Percentiles rank a stretch among this genome's conserved stretches.
phyloP scores from a whole-genome alignment of 73 alveolate species.

The Stentor coeruleus region DNA sequence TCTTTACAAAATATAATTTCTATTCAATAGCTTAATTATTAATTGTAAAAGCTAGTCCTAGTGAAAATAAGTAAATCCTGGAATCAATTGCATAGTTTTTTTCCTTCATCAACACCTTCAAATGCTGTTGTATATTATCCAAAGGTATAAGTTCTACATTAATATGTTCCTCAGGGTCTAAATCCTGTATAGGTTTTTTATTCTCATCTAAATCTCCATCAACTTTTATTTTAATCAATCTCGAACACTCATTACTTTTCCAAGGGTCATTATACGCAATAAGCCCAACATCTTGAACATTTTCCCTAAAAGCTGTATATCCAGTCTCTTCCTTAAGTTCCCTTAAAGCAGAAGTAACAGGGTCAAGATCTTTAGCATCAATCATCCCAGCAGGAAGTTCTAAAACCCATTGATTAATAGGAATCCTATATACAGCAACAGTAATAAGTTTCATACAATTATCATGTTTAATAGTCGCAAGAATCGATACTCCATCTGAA shows the following conservation, averaged over 20 bases:
- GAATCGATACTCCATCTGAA: conserved; percentile 4
- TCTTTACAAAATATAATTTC: no score
- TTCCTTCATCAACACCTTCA: conserved; percentile 20
- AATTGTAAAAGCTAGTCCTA: conserved; percentile 29
- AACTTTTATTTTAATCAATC: conserved; percentile 23
- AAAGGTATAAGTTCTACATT: conserved; percentile 21
- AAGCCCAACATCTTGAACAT: conserved; percentile 36
- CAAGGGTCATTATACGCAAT: conserved; percentile 68
- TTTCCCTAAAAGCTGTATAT: conserved; percentile 49
- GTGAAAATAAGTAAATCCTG: conserved; percentile 28
- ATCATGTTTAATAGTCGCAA: neutral
- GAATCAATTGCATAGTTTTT: conserved; percentile 24
- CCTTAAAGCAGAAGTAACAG: conserved; percentile 46
- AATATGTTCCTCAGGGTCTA: conserved; percentile 34
- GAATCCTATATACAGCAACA: conserved; percentile 48
- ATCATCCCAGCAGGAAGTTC: conserved; percentile 78
- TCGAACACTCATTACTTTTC: conserved; percentile 57
- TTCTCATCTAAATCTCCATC: conserved; percentile 25
- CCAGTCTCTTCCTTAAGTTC: conserved; percentile 84
- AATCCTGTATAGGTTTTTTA: conserved; percentile 13
- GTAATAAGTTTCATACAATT: conserved; percentile 32
- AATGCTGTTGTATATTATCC: neutral
- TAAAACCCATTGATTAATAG: conserved; percentile 56
- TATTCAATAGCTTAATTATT: no score
- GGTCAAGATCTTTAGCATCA: conserved; percentile 43